Conservation (phyloP, 805 yeast species). For the Starmerella powellii region DNA sequence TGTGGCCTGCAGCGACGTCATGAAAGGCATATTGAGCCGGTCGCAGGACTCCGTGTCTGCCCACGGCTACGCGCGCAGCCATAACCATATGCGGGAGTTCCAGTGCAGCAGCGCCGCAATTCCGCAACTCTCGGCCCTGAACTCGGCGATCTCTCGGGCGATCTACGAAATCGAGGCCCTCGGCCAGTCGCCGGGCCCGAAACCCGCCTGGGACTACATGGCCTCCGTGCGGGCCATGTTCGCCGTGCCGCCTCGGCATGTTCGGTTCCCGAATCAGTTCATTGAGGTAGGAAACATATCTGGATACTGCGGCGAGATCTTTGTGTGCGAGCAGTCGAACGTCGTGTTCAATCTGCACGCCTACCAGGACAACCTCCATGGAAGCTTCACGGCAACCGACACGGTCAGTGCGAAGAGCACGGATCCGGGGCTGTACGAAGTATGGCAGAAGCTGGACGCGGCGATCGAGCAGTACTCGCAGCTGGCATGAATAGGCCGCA, state of each 20-base stretch:
- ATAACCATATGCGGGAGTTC: conserved; percentile 2
- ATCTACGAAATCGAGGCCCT: conserved; percentile 1
- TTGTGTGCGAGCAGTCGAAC: conserved; percentile 9
- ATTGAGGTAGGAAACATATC: not conserved
- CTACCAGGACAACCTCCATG: conserved; percentile 9
- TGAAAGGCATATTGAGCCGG: conserved; percentile 12
- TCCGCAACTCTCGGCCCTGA: conserved; percentile 5
- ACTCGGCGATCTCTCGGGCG: conserved; percentile 3
- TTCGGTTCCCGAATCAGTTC: conserved; percentile 11
- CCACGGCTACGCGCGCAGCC: conserved; percentile 8
- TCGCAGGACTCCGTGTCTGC: not conserved
- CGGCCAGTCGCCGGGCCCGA: not conserved
- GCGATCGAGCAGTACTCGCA: not conserved
- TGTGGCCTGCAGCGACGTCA: conserved; percentile 15
- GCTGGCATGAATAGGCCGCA: too few relatives aligned
- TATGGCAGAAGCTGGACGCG: conserved; percentile 8
- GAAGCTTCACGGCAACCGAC: conserved; percentile 10
- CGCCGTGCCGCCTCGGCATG: conserved; percentile 3
- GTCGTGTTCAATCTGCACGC: conserved; percentile 15
- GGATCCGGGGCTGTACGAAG: conserved; percentile 9
- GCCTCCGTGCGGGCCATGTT: not conserved
- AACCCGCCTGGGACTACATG: conserved; percentile 1
- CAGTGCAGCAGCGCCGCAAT: not conserved
- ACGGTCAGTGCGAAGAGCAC: conserved; percentile 14
- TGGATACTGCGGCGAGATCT: conserved; percentile 14